Evolutionary conservation across 208 protist species (phyloP).

Genomic region (Leptomonas pyrrhocoris): DNA sequence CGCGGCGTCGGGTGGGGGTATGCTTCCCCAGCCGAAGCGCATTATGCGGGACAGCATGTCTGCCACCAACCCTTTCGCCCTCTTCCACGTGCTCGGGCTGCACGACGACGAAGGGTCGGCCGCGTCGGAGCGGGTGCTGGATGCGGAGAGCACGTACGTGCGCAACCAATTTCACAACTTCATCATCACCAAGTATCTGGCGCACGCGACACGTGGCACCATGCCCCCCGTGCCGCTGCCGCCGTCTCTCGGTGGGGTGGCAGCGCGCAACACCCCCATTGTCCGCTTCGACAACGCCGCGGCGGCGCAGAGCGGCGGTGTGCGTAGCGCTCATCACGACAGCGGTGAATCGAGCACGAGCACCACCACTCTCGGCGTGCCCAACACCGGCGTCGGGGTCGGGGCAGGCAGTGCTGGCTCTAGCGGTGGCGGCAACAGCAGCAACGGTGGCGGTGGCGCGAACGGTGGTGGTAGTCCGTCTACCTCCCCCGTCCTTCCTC

Average conservation of each 20-base stretch:
- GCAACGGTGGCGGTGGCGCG: not conserved
- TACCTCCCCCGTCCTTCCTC: constrained; percentile 15
- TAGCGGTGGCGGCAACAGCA: not conserved
- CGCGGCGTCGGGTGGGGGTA: not conserved
- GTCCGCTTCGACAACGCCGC: constrained; percentile 45
- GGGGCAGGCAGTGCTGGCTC: not conserved
- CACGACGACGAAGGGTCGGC: constrained; percentile 71
- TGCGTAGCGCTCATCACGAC: constrained; percentile 1
- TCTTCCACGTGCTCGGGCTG: constrained; percentile 74
- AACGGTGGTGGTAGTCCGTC: not conserved
- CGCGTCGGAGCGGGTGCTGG: constrained; percentile 46
- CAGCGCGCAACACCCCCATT: constrained; percentile 32
- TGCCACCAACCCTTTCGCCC: constrained; percentile 46
- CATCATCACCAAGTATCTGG: constrained; percentile 74
- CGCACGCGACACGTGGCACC: constrained; percentile 41
- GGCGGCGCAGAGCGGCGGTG: constrained; percentile 19
- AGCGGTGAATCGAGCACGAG: constrained; percentile 8
- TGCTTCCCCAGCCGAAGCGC: constrained; percentile 15
- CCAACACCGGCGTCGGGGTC: constrained; percentile 21
- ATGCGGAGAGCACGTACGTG: constrained; percentile 42
- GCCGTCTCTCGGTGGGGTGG: constrained; percentile 27
- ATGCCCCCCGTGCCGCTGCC: constrained; percentile 50
- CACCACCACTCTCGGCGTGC: constrained; percentile 1
- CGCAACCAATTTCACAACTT: constrained; percentile 70
- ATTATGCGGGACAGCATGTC: constrained; percentile 47